Evolutionary conservation across 108 stramenopile species (phyloP).

Genomic region (Skeletonema marinoi): DNA sequence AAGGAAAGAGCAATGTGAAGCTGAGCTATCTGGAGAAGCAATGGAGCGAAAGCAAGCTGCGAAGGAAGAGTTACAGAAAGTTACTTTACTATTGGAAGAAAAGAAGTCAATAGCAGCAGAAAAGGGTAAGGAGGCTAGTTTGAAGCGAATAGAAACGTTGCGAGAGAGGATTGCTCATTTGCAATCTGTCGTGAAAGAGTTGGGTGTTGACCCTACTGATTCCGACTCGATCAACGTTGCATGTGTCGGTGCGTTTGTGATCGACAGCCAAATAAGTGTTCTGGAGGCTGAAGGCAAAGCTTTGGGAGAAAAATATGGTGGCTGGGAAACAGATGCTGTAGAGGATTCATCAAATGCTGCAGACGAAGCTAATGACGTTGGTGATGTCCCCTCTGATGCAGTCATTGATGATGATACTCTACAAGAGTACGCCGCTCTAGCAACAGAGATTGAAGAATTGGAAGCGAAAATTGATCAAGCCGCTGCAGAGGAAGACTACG

Average conservation of each 20-base stretch:
- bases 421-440: conserved; percentile 3
- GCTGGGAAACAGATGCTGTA: conserved; percentile 40
- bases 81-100: conserved; percentile 48
- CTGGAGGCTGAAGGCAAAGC: conserved; percentile 58
- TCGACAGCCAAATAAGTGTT: conserved; percentile 71
- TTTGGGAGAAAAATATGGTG: conserved; percentile 69
- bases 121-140: conserved; percentile 57
- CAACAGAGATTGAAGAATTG: conserved; percentile 8
- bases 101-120: conserved; percentile 63
- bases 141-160: conserved; percentile 56
- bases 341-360: conserved; percentile 17
- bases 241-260: conserved; percentile 71
- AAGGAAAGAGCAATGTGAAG: conserved; percentile 65
- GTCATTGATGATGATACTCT: conserved; percentile 15
- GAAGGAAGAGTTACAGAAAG: conserved; percentile 49
- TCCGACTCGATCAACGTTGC: conserved; percentile 58
- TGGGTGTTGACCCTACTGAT: conserved; percentile 21
- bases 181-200: conserved; percentile 22
- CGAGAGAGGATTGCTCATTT: conserved; percentile 60
- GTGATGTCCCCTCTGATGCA: conserved; percentile 4
- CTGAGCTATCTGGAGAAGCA: conserved; percentile 66
- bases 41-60: conserved; percentile 50
- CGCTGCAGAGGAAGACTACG: conserved; percentile 15
- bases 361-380: conserved; percentile 7
- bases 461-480: conserved; percentile 17